These are phyloP conservation scores for Colletotrichum navitas DNA, from an alignment of 2,329 filamentous ascomycete genomes.

Conservation along the genomic window DNA sequence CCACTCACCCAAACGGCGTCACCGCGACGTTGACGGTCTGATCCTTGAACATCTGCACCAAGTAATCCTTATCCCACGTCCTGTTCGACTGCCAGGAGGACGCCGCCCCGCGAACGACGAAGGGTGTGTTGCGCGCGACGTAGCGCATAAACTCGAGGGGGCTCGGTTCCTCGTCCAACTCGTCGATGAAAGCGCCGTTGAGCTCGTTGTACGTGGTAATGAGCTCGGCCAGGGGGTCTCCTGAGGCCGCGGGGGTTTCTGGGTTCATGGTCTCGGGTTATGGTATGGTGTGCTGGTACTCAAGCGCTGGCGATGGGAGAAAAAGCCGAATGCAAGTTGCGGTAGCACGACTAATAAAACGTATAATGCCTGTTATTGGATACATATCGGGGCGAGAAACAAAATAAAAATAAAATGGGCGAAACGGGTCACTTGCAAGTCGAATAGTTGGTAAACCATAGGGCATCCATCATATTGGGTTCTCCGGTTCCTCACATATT, in stretches of 20 bases:
- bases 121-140: constrained; percentile 80
- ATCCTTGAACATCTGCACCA: constrained; percentile 66
- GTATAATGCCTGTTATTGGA: neutral
- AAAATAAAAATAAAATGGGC: neutral
- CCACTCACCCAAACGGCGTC: constrained; percentile 75
- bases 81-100: constrained; percentile 71
- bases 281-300: neutral
- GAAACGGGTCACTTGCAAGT: constrained; percentile 2
- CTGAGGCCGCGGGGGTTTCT: neutral
- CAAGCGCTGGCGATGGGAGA: constrained; percentile 12
- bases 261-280: constrained; percentile 11
- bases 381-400: constrained; percentile 3
- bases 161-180: constrained; percentile 74
- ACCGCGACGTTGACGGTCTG: constrained; percentile 79
- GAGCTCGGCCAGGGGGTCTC: constrained; percentile 64
- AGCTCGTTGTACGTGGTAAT: constrained; percentile 80
- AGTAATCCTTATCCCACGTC: constrained; percentile 72
- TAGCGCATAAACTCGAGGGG: constrained; percentile 85
- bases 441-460: neutral
- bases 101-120: constrained; percentile 76
- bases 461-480: neutral
- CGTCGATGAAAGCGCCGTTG: constrained; percentile 71
- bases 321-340: neutral
- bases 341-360: constrained; percentile 25
- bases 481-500: neutral